Conservation (phyloP, 1,284 basidiomycete species). For the Agaricales sp. region DNA sequence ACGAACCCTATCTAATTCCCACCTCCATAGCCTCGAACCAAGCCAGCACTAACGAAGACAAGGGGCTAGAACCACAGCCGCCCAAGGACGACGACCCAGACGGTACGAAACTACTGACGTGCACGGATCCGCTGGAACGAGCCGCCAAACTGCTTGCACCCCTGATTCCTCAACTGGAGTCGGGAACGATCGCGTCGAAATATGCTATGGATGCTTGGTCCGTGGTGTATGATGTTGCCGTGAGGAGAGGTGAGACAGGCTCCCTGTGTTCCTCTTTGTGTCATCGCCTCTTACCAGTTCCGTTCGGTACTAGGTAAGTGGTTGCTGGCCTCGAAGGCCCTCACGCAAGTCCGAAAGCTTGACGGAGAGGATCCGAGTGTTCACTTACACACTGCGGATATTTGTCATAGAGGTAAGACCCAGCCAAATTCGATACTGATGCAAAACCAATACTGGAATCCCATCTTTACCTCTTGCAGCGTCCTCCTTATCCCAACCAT, state of each 20-base stretch:
- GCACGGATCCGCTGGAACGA: constrained; percentile 64
- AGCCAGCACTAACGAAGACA: constrained; percentile 50
- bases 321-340: constrained; percentile 67
- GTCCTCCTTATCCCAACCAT: constrained; percentile 27
- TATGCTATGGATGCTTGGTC: constrained; percentile 65
- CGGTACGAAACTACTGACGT: constrained; percentile 60
- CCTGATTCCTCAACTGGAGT: constrained; percentile 34
- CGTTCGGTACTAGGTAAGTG: constrained; percentile 51
- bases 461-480: constrained; percentile 19
- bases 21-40: constrained; percentile 15
- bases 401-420: constrained; percentile 33
- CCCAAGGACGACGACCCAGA: constrained; percentile 79
- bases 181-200: constrained; percentile 18
- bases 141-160: constrained; percentile 71
- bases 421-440: neutral
- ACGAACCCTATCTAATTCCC: constrained; percentile 1
- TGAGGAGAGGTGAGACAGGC: constrained; percentile 55
- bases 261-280: neutral
- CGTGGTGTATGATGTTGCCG: constrained; percentile 71
- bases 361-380: constrained; percentile 55
- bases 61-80: constrained; percentile 55
- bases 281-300: constrained; percentile 4
- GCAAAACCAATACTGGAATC: constrained; percentile 3
- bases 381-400: constrained; percentile 61
- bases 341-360: constrained; percentile 49